Base-by-base conservation (phyloP, 2,329 filamentous ascomycete species). In the Botryotinia globosa region DNA sequence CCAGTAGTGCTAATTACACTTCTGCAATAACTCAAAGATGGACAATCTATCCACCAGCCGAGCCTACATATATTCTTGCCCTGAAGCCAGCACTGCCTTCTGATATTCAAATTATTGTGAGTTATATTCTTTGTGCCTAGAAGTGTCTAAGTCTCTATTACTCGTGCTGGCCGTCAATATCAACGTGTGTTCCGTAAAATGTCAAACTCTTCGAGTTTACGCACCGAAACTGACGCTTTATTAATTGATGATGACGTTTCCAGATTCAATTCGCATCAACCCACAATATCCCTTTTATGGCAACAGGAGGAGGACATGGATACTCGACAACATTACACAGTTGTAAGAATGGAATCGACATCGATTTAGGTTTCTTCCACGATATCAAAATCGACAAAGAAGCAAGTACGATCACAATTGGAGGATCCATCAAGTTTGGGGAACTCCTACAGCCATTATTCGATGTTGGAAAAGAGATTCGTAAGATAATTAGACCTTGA, bases 301-400 rank as follows among this genome's bases (percentile, higher is more conserved):
- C 80, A 22, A 80, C 79, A 1, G 80, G 80, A 3, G 80, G 79
- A 20, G 76, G 79, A 2, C 82, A 83, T 77, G 80, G 81, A 0
- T 82, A 77, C 73, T 75, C 76, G 1, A 77, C 73, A 0, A 79
- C 79, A 7, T 72, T 81, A 1, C 78, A 75, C 9, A 69, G 71
- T 0, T 48, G 82, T 0, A 64, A 77, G 3, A 75, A 77, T 65
- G 81, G 80, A 2, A 74, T 83, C 1, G 75, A 79, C 18, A 78
- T 82, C 63, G 80, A 82, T 32, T 72, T 82, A 48, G 77, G 78
- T 59, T 73, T 74, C 29, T 72, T 83, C 37, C 80, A 81, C 12
- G 74, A 63, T 18, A 73, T 80, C 6, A 63, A 68, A 0, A 66
- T 82, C 5, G 72, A 81, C 61, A 39, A 37, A 5, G 48, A 59